A percentile compares a stretch with the other conserved stretches of the same genome.
Conservation (phyloP, 1,139 yeast species). For the Kurtzmaniella quercitrusa region DNA sequence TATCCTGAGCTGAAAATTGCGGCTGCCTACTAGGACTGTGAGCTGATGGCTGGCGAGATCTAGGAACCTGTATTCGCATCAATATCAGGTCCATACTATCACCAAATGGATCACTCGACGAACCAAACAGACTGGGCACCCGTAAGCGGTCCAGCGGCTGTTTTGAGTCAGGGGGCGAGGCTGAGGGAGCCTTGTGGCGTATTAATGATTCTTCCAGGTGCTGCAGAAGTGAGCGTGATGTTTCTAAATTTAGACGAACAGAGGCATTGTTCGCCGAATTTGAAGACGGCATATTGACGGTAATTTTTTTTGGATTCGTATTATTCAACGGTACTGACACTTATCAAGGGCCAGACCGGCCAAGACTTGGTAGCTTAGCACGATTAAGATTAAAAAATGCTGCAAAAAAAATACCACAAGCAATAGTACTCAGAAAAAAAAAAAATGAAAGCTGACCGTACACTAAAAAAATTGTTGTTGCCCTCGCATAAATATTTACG, state of each 20-base stretch:
- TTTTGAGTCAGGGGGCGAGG: conserved; percentile 10
- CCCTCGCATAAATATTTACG: neutral
- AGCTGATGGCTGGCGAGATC: neutral
- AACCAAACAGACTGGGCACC: conserved; percentile 11
- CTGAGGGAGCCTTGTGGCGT: too few species aligned
- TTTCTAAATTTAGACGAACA: neutral
- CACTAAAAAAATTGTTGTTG: neutral
- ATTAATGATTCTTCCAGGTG: too few species aligned
- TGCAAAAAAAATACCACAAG: too few species aligned
- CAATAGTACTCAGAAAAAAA: too few species aligned
- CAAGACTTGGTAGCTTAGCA: too few species aligned
- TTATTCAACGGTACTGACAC: too few species aligned
- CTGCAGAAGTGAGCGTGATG: neutral
- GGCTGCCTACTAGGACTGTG: neutral
- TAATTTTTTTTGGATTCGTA: too few species aligned
- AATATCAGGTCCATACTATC: conserved; percentile 33
- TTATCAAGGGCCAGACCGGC: too few species aligned
- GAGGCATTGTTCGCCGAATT: neutral
- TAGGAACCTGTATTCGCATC: conserved; percentile 6
- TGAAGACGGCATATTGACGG: neutral
- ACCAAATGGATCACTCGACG: conserved; percentile 34
- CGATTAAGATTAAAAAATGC: too few species aligned
- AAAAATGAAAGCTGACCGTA: too few species aligned
- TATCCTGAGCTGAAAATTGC: neutral
- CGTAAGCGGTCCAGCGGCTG: conserved; percentile 11